phyloP scores from a whole-genome alignment of 164 flowering plant genomes.

The Platanus orientalis region DNA sequence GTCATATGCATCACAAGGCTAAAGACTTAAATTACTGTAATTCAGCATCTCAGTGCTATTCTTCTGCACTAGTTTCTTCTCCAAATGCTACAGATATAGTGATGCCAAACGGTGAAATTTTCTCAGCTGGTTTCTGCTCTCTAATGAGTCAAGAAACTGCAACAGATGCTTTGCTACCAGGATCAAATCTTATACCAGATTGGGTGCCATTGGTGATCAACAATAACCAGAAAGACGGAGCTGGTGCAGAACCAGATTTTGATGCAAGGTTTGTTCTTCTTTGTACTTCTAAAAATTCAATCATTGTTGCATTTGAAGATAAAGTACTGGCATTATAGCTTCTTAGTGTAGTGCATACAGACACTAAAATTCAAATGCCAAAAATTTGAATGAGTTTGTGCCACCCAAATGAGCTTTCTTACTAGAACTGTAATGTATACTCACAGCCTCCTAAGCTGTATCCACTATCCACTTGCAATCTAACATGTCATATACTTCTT shows the following conservation, averaged over 20 bases:
- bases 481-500: too few relatives aligned
- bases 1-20: constrained; percentile 17
- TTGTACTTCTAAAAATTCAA: constrained; percentile 4
- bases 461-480: too few relatives aligned
- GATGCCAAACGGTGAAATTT: constrained; percentile 19
- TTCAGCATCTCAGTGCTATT: constrained; percentile 33
- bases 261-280: constrained; percentile 71
- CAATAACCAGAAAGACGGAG: constrained; percentile 25
- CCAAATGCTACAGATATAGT: constrained; percentile 20
- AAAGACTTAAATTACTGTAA: constrained; percentile 28
- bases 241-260: constrained; percentile 54
- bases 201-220: constrained; percentile 61
- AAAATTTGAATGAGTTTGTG: too few relatives aligned
- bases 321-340: not conserved
- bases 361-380: not conserved
- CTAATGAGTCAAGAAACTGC: constrained; percentile 24
- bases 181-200: constrained; percentile 63
- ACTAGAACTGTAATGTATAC: too few relatives aligned
- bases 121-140: constrained; percentile 18
- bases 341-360: not conserved
- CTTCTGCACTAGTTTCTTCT: constrained; percentile 32
- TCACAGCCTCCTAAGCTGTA: too few relatives aligned
- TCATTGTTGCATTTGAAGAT: not conserved
- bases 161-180: constrained; percentile 41
- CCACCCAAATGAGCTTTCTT: too few relatives aligned